A percentile compares a stretch with the other conserved stretches of the same genome.
Evolutionary conservation across 441 rosid genomes (phyloP).

Genomic region (Adansonia grandidieri): DNA sequence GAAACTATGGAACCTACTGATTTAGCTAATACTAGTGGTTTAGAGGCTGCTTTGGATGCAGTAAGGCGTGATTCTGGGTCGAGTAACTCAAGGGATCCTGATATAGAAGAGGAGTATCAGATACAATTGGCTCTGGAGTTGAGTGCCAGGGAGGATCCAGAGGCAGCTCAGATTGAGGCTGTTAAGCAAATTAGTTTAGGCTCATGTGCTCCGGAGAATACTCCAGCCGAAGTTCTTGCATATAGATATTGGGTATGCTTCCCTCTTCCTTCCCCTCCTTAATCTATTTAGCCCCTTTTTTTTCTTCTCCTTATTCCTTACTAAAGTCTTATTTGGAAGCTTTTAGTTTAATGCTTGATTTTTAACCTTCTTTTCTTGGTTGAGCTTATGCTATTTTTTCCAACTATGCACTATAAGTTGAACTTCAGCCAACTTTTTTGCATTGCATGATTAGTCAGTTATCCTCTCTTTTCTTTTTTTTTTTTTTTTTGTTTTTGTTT

Average conservation of each 20-base stretch:
- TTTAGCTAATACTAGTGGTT: conserved; percentile 45
- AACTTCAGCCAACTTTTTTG: conserved; percentile 16
- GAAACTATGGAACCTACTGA: conserved; percentile 54
- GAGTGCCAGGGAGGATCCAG: conserved; percentile 98
- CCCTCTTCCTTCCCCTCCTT: conserved; percentile 18
- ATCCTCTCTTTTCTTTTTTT: neutral
- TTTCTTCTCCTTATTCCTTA: conserved; percentile 6
- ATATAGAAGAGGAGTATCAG: conserved; percentile 93
- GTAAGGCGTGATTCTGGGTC: conserved; percentile 61
- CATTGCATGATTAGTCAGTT: neutral
- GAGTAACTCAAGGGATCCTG: conserved; percentile 69
- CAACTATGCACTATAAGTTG: neutral
- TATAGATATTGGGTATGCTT: conserved; percentile 92
- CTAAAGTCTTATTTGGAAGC: conserved; percentile 8
- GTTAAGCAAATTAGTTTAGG: conserved; percentile 94
- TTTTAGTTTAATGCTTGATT: conserved; percentile 14
- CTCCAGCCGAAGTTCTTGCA: conserved; percentile 93
- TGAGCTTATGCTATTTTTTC: conserved; percentile 12
- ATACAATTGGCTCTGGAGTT: conserved; percentile 89
- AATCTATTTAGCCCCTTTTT: conserved; percentile 20
- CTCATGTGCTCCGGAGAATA: conserved; percentile 76
- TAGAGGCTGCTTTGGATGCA: conserved; percentile 55
- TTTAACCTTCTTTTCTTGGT: conserved; percentile 11
- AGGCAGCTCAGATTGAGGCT: conserved; percentile 98
- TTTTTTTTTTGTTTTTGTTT: neutral